Base-by-base conservation (phyloP, 129 eudicot genomes). In the Sambucus nigra region DNA sequence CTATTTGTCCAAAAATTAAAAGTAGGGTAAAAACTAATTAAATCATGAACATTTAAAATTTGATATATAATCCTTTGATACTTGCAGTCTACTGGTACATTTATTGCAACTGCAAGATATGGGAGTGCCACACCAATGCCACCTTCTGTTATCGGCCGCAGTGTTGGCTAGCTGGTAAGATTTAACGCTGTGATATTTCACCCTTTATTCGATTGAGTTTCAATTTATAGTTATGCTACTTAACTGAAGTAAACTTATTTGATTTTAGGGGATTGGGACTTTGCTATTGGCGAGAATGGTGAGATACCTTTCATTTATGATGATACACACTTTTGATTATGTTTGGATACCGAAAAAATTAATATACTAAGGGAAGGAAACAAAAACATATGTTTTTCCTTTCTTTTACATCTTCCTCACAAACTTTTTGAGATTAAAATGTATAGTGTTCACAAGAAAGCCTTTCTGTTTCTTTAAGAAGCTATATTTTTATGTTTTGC, bases 101-200 rank as follows among this genome's bases (percentile, higher is more conserved):
- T 31, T 65, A 69, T 75, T 18, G 94, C 83, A 51, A 59, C 87
- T 55, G 70, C 86, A 21, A 72, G 94, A 75, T 79, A 78, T 25
- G 83, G 80, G 6, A 72, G 94, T 42, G 94, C 94, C 25, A 78
- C 94, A 24, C 86, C 80, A 5, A 83, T 79, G 39, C 87, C 94
- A 62, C 75, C 94, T 61, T 78, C 83, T 13, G 73, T 83, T 45
- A 52, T 79, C 46, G 66, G 87, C 16, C 83, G 83, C 7, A 87
- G 94, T 35, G 70, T 75, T 11, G 83, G 80, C 18, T 83, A 87
- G 86, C 74, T 78, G 87, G 94, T 83, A 72, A 24, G 20, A 29
- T 15, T 0, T 4, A 5, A 14, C 41, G 28, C 62, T 11, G 10
- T 0, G 38, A 31, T n/a, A n/a, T n/a, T n/a, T n/a, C n/a, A n/a